These are phyloP conservation scores for Cryptococcus sp. DNA, from an alignment of 1,284 basidiomycete genomes.

Conservation along the genomic window DNA sequence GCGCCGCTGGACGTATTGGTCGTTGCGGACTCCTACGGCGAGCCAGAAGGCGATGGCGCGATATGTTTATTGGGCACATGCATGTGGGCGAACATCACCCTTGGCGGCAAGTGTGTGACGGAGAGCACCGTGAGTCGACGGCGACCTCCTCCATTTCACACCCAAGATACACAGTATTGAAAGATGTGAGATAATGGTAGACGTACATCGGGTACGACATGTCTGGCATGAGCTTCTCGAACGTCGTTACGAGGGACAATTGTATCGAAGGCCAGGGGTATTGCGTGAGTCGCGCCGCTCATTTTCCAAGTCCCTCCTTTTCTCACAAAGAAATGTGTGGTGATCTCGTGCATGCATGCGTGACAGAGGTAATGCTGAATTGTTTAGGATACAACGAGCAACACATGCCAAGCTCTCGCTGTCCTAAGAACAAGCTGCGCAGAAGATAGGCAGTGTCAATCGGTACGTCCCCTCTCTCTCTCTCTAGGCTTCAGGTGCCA, in stretches of 20 bases:
- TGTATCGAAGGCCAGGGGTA: constrained; percentile 29
- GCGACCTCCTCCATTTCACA: too few species aligned
- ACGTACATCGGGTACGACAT: constrained; percentile 30
- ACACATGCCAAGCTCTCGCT: constrained; percentile 15
- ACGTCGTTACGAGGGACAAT: constrained; percentile 24
- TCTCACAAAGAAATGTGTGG: too few species aligned
- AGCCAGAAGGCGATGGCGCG: constrained; percentile 12
- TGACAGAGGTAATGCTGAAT: neutral
- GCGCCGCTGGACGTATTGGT: constrained; percentile 8
- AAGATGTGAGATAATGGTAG: constrained; percentile 1
- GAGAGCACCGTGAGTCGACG: constrained; percentile 31
- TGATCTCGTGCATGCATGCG: too few species aligned
- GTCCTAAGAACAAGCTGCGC: constrained; percentile 9
- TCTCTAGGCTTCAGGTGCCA: too few species aligned
- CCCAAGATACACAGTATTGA: neutral
- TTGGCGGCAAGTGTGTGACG: constrained; percentile 17
- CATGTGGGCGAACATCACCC: constrained; percentile 20
- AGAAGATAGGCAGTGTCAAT: constrained; percentile 27
- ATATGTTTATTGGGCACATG: constrained; percentile 28
- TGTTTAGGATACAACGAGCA: constrained; percentile 14
- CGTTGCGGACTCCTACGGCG: constrained; percentile 13
- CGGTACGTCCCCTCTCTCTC: constrained; percentile 8
- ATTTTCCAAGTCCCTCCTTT: neutral
- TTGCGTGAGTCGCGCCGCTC: constrained; percentile 19
- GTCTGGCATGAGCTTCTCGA: constrained; percentile 20